phyloP scores from a whole-genome alignment of 2,329 filamentous ascomycete genomes.

The Ilyonectria sp. region DNA sequence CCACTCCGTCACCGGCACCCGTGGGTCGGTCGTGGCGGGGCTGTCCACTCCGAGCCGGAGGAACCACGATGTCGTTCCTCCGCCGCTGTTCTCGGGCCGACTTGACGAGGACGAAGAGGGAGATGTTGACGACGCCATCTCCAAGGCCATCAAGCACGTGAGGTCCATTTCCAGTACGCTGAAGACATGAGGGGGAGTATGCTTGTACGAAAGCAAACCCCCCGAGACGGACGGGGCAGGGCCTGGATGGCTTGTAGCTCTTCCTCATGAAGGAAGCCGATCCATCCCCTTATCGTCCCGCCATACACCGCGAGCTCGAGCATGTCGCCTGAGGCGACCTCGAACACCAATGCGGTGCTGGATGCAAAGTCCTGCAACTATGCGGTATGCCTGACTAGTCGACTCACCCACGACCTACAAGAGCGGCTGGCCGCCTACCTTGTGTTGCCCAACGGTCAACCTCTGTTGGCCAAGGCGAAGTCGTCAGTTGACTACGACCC shows the following conservation, averaged over 20 bases:
- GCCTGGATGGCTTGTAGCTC: neutral
- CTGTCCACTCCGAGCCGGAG: constrained; percentile 42
- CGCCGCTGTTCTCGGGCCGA: constrained; percentile 47
- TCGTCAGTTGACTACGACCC: neutral
- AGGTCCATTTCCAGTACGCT: constrained; percentile 51
- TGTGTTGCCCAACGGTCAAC: neutral
- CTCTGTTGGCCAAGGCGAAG: neutral
- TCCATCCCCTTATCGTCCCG: neutral
- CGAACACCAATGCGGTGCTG: neutral
- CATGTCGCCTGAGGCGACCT: constrained; percentile 6
- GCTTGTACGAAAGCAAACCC: constrained; percentile 10
- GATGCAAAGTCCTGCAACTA: neutral
- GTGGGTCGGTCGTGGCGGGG: constrained; percentile 36
- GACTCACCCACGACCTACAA: neutral
- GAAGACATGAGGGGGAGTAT: constrained; percentile 38
- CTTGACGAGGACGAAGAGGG: constrained; percentile 40
- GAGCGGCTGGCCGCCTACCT: constrained; percentile 14
- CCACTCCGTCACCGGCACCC: constrained; percentile 17
- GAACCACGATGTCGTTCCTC: constrained; percentile 44
- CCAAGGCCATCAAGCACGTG: constrained; percentile 50
- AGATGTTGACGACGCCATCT: constrained; percentile 50
- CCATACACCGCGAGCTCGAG: neutral
- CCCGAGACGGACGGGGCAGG: neutral
- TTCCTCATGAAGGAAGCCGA: neutral
- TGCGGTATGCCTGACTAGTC: neutral